A percentile compares a stretch with the other conserved stretches of the same genome.
Evolutionary conservation across 2,329 filamentous ascomycete species (phyloP).

Genomic region (Rhynchosporium graminicola): DNA sequence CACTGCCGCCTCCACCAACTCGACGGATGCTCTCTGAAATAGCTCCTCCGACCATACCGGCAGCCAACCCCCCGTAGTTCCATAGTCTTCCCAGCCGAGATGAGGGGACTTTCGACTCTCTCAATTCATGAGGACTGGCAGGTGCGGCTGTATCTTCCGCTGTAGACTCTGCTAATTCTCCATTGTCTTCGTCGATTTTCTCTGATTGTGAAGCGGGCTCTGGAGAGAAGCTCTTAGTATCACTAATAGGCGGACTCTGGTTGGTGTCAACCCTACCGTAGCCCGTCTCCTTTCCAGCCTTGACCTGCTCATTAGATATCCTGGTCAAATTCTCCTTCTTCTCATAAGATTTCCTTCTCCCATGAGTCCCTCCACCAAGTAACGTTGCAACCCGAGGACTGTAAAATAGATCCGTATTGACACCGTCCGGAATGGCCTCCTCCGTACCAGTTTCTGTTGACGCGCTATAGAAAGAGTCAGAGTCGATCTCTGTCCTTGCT

Average conservation of each 20-base stretch:
- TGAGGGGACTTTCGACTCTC: constrained; percentile 88
- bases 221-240: not conserved
- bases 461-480: constrained; percentile 43
- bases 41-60: constrained; percentile 92
- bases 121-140: constrained; percentile 62
- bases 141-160: constrained; percentile 31
- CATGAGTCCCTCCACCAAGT: constrained; percentile 49
- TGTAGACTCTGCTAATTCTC: constrained; percentile 49
- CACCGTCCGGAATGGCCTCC: constrained; percentile 51
- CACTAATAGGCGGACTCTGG: constrained; percentile 6
- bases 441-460: constrained; percentile 40
- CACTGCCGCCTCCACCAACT: constrained; percentile 66
- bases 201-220: constrained; percentile 7
- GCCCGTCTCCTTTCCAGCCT: constrained; percentile 39
- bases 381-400: constrained; percentile 58
- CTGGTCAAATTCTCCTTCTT: constrained; percentile 40
- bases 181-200: constrained; percentile 44
- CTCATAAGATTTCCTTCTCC: constrained; percentile 26
- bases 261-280: constrained; percentile 42
- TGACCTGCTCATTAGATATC: constrained; percentile 41
- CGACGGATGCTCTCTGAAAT: constrained; percentile 83
- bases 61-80: constrained; percentile 92
- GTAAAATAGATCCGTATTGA: constrained; percentile 63
- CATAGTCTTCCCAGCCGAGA: constrained; percentile 84
- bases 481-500: constrained; percentile 30